phyloP scores from a whole-genome alignment of 2,329 filamentous ascomycete genomes.

The Scytalidium lignicola region DNA sequence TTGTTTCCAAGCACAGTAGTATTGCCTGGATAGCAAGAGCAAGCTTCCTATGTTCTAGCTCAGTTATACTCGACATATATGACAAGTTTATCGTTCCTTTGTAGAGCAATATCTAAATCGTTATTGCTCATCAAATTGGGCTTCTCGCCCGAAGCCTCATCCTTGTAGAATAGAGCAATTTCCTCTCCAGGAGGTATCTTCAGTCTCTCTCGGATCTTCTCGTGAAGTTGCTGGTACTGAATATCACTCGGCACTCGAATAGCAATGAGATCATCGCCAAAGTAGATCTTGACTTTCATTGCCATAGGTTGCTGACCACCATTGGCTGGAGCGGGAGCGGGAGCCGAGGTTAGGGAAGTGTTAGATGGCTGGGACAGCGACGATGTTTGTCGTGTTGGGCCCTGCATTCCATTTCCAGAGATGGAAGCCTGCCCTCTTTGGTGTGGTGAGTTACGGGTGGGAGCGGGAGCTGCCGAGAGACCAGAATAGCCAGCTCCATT shows the following conservation, averaged over 20 bases:
- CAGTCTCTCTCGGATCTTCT: conserved; percentile 79
- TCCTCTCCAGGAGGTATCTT: conserved; percentile 66
- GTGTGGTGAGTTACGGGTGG: conserved; percentile 27
- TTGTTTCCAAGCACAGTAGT: not conserved
- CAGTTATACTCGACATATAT: conserved; percentile 56
- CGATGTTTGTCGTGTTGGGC: conserved; percentile 27
- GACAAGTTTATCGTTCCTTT: conserved; percentile 81
- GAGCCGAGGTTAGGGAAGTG: conserved; percentile 44
- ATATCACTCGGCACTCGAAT: conserved; percentile 84
- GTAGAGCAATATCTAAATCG: conserved; percentile 74
- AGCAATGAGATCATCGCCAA: conserved; percentile 85
- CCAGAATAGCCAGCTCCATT: conserved; percentile 52
- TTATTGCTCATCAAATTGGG: conserved; percentile 71
- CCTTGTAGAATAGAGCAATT: conserved; percentile 77
- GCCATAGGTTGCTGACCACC: conserved; percentile 31
- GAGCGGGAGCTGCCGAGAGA: conserved; percentile 48
- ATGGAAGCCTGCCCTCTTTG: conserved; percentile 35
- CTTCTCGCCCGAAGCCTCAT: conserved; percentile 65
- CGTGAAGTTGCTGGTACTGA: conserved; percentile 68
- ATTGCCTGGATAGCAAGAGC: no score
- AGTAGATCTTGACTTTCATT: conserved; percentile 94
- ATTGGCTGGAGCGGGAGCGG: conserved; percentile 40
- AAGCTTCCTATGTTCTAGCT: conserved; percentile 1
- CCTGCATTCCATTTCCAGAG: conserved; percentile 16
- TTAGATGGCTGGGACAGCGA: conserved; percentile 45